These are phyloP conservation scores for Xylariaceae sp. DNA, from an alignment of 2,329 filamentous ascomycete genomes.

Conservation along the genomic window DNA sequence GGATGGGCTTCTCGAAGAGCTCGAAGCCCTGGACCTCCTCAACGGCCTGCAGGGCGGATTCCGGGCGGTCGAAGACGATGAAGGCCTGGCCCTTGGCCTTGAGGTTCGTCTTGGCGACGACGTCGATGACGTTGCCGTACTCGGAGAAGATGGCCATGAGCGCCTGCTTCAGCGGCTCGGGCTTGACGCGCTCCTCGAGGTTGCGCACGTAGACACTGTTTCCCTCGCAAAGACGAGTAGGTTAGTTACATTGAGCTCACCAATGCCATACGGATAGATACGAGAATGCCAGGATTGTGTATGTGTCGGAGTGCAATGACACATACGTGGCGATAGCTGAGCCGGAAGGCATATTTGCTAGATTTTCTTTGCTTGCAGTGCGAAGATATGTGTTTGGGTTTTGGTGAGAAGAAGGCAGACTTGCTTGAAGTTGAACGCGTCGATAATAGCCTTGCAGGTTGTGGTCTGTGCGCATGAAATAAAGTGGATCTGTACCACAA, in stretches of 20 bases:
- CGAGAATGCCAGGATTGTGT: constrained; percentile 27
- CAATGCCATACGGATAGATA: not conserved
- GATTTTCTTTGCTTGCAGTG: not conserved
- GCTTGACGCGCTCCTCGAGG: constrained; percentile 89
- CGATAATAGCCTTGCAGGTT: not conserved
- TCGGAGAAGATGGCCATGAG: constrained; percentile 81
- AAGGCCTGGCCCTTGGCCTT: constrained; percentile 96
- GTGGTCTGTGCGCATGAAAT: not conserved
- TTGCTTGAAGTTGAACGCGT: not conserved
- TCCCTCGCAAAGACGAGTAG: not conserved
- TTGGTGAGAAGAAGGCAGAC: not conserved
- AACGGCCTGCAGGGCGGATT: constrained; percentile 78
- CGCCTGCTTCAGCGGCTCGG: constrained; percentile 72
- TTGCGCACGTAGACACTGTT: constrained; percentile 73
- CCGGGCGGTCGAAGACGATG: constrained; percentile 82
- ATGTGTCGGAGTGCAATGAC: constrained; percentile 74
- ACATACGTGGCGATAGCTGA: constrained; percentile 68
- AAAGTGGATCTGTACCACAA: too few relatives aligned
- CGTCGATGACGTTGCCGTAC: constrained; percentile 82
- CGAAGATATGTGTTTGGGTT: not conserved
- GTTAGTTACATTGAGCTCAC: not conserved
- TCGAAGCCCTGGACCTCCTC: constrained; percentile 92
- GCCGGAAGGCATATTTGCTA: constrained; percentile 39
- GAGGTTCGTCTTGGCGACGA: constrained; percentile 86
- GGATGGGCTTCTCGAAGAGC: constrained; percentile 89